Conservation (phyloP, 2,329 filamentous ascomycete genomes). For the Chrysoporthe deuterocubensis region DNA sequence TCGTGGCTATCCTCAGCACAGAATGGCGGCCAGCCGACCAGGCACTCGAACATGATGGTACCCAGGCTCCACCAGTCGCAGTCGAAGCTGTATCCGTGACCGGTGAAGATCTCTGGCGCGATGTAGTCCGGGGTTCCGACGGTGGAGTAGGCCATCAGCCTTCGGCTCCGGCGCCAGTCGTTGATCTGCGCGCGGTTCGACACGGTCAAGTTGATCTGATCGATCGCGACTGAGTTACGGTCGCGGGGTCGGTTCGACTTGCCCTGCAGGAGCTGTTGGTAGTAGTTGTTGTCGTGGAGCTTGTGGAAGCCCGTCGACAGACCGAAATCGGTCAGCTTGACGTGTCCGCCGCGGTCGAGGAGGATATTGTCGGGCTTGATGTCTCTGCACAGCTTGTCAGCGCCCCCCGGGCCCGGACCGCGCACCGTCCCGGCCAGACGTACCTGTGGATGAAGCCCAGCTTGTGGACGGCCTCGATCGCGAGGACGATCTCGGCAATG, state of each 20-base stretch:
- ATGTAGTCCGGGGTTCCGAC: conserved; percentile 99
- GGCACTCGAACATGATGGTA: conserved; percentile 99
- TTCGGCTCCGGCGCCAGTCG: conserved; percentile 94
- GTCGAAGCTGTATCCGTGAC: conserved; percentile 92
- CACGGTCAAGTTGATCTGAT: conserved; percentile 97
- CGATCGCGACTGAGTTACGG: conserved; percentile 91
- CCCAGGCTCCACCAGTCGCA: conserved; percentile 99
- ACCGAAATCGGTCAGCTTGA: conserved; percentile 98
- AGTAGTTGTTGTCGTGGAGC: conserved; percentile 97
- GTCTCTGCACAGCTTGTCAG: conserved; percentile 62
- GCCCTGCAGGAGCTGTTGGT: conserved; percentile 91
- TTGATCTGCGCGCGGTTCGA: conserved; percentile 98
- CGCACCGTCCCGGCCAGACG: conserved; percentile 36
- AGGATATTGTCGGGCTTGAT: conserved; percentile 99
- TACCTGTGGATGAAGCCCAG: conserved; percentile 98
- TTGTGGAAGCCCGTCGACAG: conserved; percentile 98
- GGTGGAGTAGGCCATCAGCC: conserved; percentile 96
- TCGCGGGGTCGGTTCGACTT: conserved; percentile 75
- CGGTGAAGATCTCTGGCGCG: conserved; percentile 96
- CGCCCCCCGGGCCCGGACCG: background rate
- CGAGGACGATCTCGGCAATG: conserved; percentile 96
- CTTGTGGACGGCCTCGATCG: conserved; percentile 98
- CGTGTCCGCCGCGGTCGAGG: conserved; percentile 91
- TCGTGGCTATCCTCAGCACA: conserved; percentile 97
- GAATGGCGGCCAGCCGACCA: conserved; percentile 98